Evolutionary conservation across 2,329 filamentous ascomycete genomes (phyloP), one percentile per base, ranked within the genome.

Genomic region (Geoglossum cookeanum): DNA sequence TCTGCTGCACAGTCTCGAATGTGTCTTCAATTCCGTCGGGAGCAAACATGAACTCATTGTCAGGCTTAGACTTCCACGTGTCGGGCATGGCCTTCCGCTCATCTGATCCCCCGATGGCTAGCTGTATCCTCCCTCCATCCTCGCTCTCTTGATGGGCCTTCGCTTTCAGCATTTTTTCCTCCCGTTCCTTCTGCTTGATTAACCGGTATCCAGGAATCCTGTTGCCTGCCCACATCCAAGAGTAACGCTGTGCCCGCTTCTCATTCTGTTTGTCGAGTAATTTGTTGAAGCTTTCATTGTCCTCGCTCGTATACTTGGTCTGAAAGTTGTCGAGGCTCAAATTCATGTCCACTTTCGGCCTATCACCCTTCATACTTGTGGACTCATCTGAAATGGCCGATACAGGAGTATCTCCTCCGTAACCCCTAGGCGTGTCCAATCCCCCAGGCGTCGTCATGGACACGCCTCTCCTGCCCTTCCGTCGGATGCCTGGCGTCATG

Each of bases 281-380:
- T 63, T 84, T 85, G 69, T 95, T 94, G 72, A 98, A 97, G 63
- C 87, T 94, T 67, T 96, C 92, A 66, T 97, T 97, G 68, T 98
- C 92, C 69, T 98, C 92, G 65, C 88, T 95, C 0, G 91, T 98
- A 71, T 96, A 97, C 63, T 87, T 91, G 2, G 85, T 78, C 66
- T 98, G 92, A 65, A 96, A 98, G 1, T 83, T 80, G 56, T 83
- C 81, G 1, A 98, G 76, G 59, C 84, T 89, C 74, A 97, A 81
- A 63, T 83, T 84, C 47, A 83, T 81, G 66, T 94, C 83, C 17
- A 87, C 74, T 35, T 75, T 70, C 58, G 72, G 72, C 57, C 71
- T 73, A 55, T 60, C 64, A 29, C 63, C 61, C 17, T 68, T 66
- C 15, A 67, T 65, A 27, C 66, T 64, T 4, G 65, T 67, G 8